Percentiles rank a stretch among this genome's conserved stretches.
phyloP scores from a whole-genome alignment of 176 grass and related monocot species.

The Zoysia pacifica region DNA sequence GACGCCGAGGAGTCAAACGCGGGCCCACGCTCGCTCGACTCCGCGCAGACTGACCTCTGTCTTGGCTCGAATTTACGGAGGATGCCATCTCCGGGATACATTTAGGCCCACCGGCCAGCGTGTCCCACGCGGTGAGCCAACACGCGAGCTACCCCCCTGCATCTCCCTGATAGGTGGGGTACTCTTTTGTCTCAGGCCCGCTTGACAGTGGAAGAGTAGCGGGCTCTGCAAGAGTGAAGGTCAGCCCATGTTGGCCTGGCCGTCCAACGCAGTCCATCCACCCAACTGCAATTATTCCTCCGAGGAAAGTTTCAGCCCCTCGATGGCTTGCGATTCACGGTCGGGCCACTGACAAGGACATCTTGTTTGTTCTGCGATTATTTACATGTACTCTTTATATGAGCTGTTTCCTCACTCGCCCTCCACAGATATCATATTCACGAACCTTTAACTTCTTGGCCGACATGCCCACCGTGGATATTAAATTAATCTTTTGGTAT shows the following conservation, averaged over 20 bases:
- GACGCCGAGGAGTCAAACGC: conserved; percentile 19
- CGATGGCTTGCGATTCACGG: conserved; percentile 22
- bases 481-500: neutral
- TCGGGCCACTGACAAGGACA: conserved; percentile 26
- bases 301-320: neutral
- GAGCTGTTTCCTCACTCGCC: neutral
- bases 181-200: fast-evolving
- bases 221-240: neutral
- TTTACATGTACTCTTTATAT: neutral
- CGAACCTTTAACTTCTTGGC: neutral
- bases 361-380: neutral
- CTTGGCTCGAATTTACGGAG: neutral
- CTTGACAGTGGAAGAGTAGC: neutral
- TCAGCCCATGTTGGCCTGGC: conserved; percentile 7
- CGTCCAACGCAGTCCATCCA: conserved; percentile 48
- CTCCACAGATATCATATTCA: neutral
- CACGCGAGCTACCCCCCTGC: neutral
- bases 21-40: neutral
- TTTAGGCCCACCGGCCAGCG: neutral
- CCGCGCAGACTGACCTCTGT: neutral
- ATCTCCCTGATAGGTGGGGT: neutral
- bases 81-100: neutral
- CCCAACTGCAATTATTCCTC: conserved; percentile 46
- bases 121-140: neutral
- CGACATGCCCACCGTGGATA: neutral